Evolutionary conservation across 371 early-diverging fungal genomes (phyloP), one percentile per base, ranked within the genome.

Genomic region (Pancytospora epiphaga): DNA sequence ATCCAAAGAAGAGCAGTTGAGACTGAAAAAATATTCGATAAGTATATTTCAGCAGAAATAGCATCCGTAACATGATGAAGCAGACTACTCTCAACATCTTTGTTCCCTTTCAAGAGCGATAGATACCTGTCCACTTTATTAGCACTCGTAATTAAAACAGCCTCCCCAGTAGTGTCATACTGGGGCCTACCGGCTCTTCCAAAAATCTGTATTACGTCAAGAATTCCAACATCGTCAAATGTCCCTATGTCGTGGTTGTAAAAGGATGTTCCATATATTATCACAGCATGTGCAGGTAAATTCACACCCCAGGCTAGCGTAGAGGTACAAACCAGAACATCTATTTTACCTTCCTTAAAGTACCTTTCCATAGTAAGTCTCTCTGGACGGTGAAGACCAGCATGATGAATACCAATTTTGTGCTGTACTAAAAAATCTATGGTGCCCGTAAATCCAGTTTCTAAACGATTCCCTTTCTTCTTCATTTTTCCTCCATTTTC

Each of bases 221-320:
- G 58, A 50, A 81, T 84, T 22, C 64, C 66, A 38, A 95, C 78
- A 78, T 95, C 94, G 19, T 85, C 84, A 90, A 90, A 94, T 15
- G 86, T 82, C 70, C 95, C 92, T 27, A 87, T 87, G 75, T 93
- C 91, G 3, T 92, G 85, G 89, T 30, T 90, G 91, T 33, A 92
- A 88, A 77, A 94, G 90, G 64, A 88, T 86, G 97, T 96, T 9
- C 96, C 96, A 83, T 93, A 94, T 80, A 99, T 94, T 60, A 99
- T 89, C 54, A 96, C 97, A 0, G 92, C 88, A 79, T 95, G 91
- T 18, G 97, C 97, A 29, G 99, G 99, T 74, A 99, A 85, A 79
- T 99, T 99, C 65, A 99, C 98, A 83, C 99, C 99, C 96, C 97
- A 96, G 34, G 98, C 98, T 54, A 99, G 84, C 0, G 99, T 99